Conservation (phyloP, 441 rosid species). For the Mallotus repandus region DNA sequence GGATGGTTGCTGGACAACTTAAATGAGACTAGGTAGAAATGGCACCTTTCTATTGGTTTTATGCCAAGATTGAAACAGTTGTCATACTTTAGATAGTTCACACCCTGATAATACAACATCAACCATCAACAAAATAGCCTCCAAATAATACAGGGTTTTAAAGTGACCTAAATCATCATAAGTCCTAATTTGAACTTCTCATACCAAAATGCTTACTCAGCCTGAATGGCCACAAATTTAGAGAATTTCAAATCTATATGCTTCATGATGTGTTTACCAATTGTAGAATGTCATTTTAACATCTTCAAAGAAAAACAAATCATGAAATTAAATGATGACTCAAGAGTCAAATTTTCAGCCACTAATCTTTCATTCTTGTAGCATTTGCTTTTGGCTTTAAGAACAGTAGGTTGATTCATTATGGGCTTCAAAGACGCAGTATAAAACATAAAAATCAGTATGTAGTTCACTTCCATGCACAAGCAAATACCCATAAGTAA, state of each 20-base stretch:
- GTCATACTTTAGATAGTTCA: constrained; percentile 95
- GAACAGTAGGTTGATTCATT: constrained; percentile 1
- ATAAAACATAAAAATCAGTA: background rate
- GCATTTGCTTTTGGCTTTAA: background rate
- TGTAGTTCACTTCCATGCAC: background rate
- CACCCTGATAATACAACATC: constrained; percentile 49
- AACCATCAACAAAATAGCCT: constrained; percentile 9
- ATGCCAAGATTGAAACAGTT: constrained; percentile 93
- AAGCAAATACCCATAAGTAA: background rate
- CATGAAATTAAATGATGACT: background rate
- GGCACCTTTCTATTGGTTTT: constrained; percentile 65
- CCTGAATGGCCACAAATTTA: background rate
- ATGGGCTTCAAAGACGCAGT: background rate
- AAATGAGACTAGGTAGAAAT: constrained; percentile 24
- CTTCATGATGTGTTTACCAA: background rate
- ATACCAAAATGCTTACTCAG: background rate
- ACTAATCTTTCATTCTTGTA: background rate
- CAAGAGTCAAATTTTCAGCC: background rate
- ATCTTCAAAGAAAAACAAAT: background rate
- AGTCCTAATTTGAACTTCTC: constrained; percentile 2
- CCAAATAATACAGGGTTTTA: background rate
- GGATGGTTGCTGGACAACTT: constrained; percentile 12
- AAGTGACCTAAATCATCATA: background rate
- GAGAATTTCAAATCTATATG: background rate
- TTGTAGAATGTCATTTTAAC: background rate